A percentile compares a stretch with the other conserved stretches of the same genome.
Conservation (phyloP, 768 basidiomycete genomes). For the Rhizopogon vinicolor region DNA sequence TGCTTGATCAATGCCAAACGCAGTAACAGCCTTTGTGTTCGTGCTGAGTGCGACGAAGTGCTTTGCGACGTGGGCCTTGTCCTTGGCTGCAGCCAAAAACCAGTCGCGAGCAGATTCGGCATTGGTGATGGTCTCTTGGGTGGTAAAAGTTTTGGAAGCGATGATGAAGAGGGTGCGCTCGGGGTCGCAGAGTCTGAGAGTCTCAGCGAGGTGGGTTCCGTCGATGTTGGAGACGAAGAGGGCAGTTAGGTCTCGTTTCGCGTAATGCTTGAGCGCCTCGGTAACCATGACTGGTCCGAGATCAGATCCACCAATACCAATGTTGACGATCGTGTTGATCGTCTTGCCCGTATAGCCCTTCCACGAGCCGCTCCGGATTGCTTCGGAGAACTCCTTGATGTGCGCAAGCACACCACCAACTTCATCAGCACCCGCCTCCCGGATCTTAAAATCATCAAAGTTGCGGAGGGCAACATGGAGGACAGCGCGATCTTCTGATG, state of each 20-base stretch:
- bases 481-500: constrained; percentile 95
- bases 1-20: constrained; percentile 77
- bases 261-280: constrained; percentile 67
- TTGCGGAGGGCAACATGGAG: constrained; percentile 89
- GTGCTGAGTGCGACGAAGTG: constrained; percentile 99
- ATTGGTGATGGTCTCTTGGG: constrained; percentile 99
- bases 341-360: constrained; percentile 86
- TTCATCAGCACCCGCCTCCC: too few species aligned
- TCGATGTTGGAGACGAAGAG: constrained; percentile 98
- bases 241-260: constrained; percentile 80
- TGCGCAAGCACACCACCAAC: too few species aligned
- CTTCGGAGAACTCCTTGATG: constrained; percentile 81
- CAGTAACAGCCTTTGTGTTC: constrained; percentile 48
- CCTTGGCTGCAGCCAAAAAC: constrained; percentile 87
- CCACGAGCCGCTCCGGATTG: constrained; percentile 84
- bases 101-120: constrained; percentile 90
- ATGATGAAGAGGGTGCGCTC: constrained; percentile 97
- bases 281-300: constrained; percentile 99
- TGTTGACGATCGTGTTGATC: constrained; percentile 97
- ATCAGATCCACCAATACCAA: constrained; percentile 96
- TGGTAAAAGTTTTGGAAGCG: constrained; percentile 99
- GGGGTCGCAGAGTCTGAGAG: constrained; percentile 71
- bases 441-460: constrained; percentile 54
- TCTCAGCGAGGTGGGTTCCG: constrained; percentile 94
- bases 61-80: constrained; percentile 87